Evolutionary conservation across 2,329 filamentous ascomycete genomes (phyloP).

Genomic region (Colletotrichum sp.): DNA sequence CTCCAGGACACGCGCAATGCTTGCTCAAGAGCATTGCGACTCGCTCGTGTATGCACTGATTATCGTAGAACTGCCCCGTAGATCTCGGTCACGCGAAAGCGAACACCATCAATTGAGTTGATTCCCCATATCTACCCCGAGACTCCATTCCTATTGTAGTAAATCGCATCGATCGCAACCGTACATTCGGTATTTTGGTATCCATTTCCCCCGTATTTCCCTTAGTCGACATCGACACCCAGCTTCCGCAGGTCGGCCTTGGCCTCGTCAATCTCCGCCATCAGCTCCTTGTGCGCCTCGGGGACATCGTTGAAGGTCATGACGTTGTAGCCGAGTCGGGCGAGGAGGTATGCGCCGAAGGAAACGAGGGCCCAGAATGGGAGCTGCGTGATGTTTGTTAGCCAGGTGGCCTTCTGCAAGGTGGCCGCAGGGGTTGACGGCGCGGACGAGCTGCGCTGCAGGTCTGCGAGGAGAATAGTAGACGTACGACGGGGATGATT

Average conservation of each 20-base stretch:
- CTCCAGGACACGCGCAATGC: not conserved
- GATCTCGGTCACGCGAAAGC: not conserved
- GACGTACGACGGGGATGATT: conserved; percentile 73
- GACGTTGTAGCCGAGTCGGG: conserved; percentile 89
- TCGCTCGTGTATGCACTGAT: not conserved
- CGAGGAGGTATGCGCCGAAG: conserved; percentile 90
- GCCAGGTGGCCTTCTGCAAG: not conserved
- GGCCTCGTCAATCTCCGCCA: conserved; percentile 81
- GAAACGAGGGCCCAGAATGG: conserved; percentile 92
- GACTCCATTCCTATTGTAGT: not conserved
- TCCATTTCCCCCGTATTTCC: not conserved
- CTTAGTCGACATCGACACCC: conserved; percentile 79
- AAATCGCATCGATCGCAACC: not conserved
- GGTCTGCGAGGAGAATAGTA: too few species aligned
- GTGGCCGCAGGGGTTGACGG: not conserved
- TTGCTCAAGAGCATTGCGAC: not conserved
- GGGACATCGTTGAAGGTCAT: conserved; percentile 97
- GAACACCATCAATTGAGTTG: not conserved
- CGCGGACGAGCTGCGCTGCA: too few species aligned
- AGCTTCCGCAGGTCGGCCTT: conserved; percentile 74
- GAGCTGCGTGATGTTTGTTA: conserved; percentile 60
- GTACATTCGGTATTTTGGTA: not conserved
- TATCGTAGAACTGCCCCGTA: not conserved
- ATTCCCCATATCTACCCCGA: not conserved
- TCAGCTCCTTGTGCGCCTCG: conserved; percentile 86